These are phyloP conservation scores for Sisymbrium altissimum DNA, from an alignment of 345 rosid genomes.

Conservation along the genomic window DNA sequence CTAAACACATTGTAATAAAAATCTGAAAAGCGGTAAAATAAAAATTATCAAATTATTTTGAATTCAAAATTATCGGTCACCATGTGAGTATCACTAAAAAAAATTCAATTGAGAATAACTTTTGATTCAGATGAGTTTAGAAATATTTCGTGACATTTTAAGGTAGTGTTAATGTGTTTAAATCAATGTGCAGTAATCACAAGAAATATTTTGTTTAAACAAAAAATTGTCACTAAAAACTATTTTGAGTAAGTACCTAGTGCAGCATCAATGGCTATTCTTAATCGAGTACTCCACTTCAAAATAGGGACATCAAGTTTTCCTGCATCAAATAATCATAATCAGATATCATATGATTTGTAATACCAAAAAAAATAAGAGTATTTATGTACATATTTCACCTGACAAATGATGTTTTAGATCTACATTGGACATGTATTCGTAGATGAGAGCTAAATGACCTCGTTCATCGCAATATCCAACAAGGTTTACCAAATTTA, in stretches of 20 bases:
- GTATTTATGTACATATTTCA: neutral
- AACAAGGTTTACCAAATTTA: slow-evolving; percentile 33
- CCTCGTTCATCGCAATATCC: slow-evolving; percentile 36
- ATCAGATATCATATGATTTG: neutral
- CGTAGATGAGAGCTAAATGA: slow-evolving; percentile 36
- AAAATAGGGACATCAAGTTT: neutral
- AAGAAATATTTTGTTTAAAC: neutral
- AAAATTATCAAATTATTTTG: no score
- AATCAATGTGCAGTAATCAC: neutral
- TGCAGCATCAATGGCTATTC: slow-evolving; percentile 38
- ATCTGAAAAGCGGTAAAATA: neutral
- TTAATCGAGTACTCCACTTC: slow-evolving; percentile 39
- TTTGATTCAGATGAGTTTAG: neutral
- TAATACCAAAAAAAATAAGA: no score
- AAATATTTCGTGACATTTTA: neutral
- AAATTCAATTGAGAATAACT: no score
- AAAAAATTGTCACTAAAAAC: neutral
- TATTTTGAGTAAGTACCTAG: neutral
- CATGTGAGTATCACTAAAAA: no score
- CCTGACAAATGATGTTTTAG: slow-evolving; percentile 19
- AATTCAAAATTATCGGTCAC: no score
- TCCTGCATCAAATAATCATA: neutral
- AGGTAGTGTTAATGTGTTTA: neutral
- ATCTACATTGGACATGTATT: slow-evolving; percentile 35
- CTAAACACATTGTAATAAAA: neutral